Evolutionary conservation across 257 asterid species (phyloP).

Genomic region (Primulina huaijiensis): DNA sequence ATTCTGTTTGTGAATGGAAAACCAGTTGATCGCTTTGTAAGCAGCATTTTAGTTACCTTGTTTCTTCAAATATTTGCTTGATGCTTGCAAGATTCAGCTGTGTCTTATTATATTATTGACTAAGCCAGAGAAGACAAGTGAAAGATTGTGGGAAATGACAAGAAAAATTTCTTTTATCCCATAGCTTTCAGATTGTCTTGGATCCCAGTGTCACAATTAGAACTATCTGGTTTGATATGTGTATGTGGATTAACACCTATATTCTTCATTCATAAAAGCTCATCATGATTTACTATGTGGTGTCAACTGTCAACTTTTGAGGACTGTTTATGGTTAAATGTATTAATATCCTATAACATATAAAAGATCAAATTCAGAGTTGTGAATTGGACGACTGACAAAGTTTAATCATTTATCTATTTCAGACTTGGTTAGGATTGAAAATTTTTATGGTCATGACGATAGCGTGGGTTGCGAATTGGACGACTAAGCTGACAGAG

Average conservation of each 20-base stretch:
- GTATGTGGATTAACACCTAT: background rate
- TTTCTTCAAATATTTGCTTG: slow-evolving; percentile 13
- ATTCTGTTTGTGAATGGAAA: slow-evolving; percentile 84
- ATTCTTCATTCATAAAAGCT: background rate
- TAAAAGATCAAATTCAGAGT: background rate
- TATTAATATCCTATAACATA: background rate
- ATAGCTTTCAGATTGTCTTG: background rate
- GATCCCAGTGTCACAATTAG: background rate
- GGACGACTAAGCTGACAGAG: too few species aligned
- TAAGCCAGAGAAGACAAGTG: background rate
- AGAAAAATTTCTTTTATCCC: background rate
- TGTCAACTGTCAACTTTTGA: slow-evolving; percentile 1
- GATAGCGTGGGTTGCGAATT: too few species aligned
- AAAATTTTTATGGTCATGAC: too few species aligned
- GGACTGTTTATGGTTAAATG: background rate
- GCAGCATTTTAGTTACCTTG: slow-evolving; percentile 30
- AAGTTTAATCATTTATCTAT: too few species aligned
- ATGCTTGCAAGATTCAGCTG: background rate
- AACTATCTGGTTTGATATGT: background rate
- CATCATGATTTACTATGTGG: slow-evolving; percentile 7
- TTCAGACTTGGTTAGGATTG: too few species aligned
- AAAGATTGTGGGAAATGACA: background rate
- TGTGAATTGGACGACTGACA: too few species aligned
- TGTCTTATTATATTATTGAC: background rate
- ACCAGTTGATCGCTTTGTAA: slow-evolving; percentile 86